Evolutionary conservation across 2,329 filamentous ascomycete species (phyloP).

Genomic region (Leptographium wingfieldii): DNA sequence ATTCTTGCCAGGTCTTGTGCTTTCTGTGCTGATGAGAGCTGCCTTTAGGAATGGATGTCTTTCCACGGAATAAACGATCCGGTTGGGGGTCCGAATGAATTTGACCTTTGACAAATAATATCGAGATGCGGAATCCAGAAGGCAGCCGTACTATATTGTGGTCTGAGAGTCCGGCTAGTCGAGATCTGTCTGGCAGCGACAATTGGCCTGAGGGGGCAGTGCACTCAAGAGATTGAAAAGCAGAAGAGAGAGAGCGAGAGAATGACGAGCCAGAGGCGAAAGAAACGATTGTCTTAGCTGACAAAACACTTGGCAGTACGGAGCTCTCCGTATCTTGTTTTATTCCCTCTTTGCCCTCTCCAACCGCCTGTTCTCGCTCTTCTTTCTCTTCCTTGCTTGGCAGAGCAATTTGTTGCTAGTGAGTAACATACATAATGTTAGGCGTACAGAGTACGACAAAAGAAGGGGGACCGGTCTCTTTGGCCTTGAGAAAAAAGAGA

Average conservation of each 20-base stretch:
- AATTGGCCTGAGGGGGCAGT: no score
- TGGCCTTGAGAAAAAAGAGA: no score
- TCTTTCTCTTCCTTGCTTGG: not conserved
- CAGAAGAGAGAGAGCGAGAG: not conserved
- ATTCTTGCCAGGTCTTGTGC: not conserved
- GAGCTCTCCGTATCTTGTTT: not conserved
- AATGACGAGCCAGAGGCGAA: not conserved
- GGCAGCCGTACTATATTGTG: no score
- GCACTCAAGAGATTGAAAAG: not conserved
- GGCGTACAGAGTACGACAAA: not conserved
- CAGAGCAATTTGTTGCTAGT: no score
- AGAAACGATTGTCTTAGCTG: not conserved
- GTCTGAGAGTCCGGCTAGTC: no score
- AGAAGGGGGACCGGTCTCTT: not conserved
- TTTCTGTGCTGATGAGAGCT: not conserved
- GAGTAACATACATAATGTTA: not conserved
- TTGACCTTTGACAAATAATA: no score
- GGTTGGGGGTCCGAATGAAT: not conserved
- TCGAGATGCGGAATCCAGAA: no score
- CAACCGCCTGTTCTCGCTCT: not conserved
- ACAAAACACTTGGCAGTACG: not conserved
- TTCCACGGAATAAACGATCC: not conserved
- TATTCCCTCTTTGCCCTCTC: not conserved
- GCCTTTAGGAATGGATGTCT: not conserved
- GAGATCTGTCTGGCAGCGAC: no score